These are phyloP conservation scores for Ophiostoma sp. DNA, from an alignment of 2,329 filamentous ascomycete species.

Conservation along the genomic window DNA sequence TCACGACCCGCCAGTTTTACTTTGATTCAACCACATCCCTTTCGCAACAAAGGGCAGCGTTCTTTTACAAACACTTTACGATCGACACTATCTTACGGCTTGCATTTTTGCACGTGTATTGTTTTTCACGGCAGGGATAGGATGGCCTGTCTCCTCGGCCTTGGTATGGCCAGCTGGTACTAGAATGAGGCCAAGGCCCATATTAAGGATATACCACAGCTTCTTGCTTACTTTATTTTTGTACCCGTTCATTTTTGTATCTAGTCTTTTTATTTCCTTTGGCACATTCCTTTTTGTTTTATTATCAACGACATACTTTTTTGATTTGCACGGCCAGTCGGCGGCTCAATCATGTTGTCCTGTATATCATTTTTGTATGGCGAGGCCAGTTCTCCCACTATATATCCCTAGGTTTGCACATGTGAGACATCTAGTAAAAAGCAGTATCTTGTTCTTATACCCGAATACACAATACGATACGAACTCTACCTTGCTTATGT, in stretches of 20 bases:
- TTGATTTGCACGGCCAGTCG: no score
- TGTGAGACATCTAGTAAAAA: no score
- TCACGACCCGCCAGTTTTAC: background rate
- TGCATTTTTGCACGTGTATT: background rate
- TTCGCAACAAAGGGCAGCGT: background rate
- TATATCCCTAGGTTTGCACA: no score
- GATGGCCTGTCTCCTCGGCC: background rate
- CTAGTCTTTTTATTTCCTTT: constrained; percentile 1
- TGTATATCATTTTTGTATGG: no score
- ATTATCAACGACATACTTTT: background rate
- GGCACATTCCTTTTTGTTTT: background rate
- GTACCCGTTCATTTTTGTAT: background rate
- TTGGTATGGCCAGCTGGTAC: background rate
- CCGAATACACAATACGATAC: no score
- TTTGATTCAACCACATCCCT: background rate
- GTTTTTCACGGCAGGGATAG: background rate
- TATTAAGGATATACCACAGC: constrained; percentile 6
- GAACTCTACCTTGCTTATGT: no score
- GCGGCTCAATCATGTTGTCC: no score
- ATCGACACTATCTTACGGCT: background rate
- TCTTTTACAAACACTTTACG: background rate
- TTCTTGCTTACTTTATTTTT: background rate
- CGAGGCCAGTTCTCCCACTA: no score
- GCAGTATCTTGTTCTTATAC: no score
- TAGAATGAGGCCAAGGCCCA: background rate